Evolutionary conservation across 2,329 filamentous ascomycete species (phyloP).

Genomic region (Fusarium stilboides): DNA sequence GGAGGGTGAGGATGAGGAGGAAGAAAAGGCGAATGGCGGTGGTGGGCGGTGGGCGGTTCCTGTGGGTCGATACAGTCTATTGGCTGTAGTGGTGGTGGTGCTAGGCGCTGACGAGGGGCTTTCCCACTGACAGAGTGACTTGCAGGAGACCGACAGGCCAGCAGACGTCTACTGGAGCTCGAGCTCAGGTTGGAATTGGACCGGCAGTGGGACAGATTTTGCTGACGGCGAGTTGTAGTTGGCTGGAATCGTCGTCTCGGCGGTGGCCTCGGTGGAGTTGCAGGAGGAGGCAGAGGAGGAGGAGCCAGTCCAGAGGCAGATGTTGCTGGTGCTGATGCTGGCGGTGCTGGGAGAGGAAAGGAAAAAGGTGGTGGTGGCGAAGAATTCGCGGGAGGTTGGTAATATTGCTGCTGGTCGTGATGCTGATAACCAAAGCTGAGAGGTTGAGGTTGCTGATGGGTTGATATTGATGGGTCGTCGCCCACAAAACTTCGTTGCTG

Average conservation of each 20-base stretch:
- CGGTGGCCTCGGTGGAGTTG: constrained; percentile 41
- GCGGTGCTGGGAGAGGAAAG: constrained; percentile 27
- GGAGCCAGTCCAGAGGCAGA: constrained; percentile 34
- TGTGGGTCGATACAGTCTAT: constrained; percentile 43
- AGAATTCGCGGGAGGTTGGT: constrained; percentile 27
- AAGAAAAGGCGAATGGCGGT: constrained; percentile 52
- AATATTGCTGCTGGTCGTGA: constrained; percentile 24
- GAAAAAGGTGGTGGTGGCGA: constrained; percentile 37
- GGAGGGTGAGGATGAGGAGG: constrained; percentile 50
- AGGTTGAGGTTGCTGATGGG: constrained; percentile 30
- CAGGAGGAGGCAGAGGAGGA: constrained; percentile 39
- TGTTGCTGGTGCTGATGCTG: constrained; percentile 38
- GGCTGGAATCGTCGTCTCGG: constrained; percentile 46
- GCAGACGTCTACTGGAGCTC: constrained; percentile 38
- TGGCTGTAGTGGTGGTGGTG: constrained; percentile 31
- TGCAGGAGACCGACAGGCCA: constrained; percentile 43
- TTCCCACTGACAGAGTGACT: constrained; percentile 43
- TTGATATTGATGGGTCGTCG: constrained; percentile 29
- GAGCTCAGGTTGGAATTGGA: constrained; percentile 40
- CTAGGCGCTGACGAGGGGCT: constrained; percentile 49
- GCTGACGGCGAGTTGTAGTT: constrained; percentile 48
- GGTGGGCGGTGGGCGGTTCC: constrained; percentile 44
- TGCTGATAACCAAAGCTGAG: constrained; percentile 27
- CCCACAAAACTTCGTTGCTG: constrained; percentile 34
- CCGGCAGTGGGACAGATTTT: constrained; percentile 48